Evolutionary conservation across 179 eudicot species (phyloP).

Genomic region (Beta corolliflora): DNA sequence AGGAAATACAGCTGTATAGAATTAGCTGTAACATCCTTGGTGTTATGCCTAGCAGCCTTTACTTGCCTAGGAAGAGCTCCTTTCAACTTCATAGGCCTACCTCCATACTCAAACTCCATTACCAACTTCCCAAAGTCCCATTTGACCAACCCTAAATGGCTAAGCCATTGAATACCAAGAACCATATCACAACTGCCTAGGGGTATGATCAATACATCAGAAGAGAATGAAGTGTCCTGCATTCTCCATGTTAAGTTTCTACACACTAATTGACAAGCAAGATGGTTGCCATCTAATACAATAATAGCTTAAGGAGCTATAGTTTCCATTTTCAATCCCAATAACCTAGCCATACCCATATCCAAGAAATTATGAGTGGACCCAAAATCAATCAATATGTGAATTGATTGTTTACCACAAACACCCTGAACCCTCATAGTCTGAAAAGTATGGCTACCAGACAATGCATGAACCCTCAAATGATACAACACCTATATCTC

Average conservation of each 20-base stretch:
- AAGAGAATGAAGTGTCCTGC: background rate
- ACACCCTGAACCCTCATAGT: background rate
- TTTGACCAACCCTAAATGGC: background rate
- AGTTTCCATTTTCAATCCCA: background rate
- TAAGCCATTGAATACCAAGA: background rate
- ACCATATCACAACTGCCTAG: conserved; percentile 7
- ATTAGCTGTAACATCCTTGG: too few relatives aligned
- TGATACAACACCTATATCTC: too few relatives aligned
- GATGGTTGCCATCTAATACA: background rate
- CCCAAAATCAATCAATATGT: background rate
- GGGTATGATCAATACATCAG: background rate
- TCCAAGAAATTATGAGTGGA: background rate
- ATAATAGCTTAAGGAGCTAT: background rate
- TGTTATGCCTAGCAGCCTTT: too few relatives aligned
- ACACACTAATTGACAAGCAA: background rate
- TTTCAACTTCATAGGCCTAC: too few relatives aligned
- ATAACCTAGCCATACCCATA: too few relatives aligned
- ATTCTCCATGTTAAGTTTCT: background rate
- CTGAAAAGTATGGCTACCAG: background rate
- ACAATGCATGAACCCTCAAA: background rate
- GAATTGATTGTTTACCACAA: background rate
- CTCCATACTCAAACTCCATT: background rate
- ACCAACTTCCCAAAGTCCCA: background rate
- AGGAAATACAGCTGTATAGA: too few relatives aligned
- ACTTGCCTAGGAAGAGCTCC: too few relatives aligned